Evolutionary conservation across 257 asterid genomes (phyloP).

Genomic region (Nicotiana tomentosiformis): DNA sequence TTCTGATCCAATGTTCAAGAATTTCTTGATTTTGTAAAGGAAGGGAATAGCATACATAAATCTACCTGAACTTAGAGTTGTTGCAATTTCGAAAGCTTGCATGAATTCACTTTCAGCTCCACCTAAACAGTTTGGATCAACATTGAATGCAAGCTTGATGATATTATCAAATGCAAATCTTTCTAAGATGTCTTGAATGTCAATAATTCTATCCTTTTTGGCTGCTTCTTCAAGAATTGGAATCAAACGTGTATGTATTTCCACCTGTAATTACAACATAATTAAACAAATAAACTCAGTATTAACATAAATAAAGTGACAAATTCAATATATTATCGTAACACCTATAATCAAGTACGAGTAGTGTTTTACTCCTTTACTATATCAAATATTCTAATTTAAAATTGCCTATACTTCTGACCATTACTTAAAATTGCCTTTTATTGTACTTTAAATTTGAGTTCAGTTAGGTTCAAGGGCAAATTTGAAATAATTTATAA

Average conservation of each 20-base stretch:
- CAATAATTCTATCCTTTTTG: constrained; percentile 21
- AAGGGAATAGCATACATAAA: constrained; percentile 60
- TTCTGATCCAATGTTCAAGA: constrained; percentile 60
- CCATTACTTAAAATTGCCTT: too few relatives aligned
- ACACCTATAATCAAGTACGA: background rate
- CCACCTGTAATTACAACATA: constrained; percentile 14
- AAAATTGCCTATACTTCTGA: too few relatives aligned
- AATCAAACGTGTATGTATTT: constrained; percentile 41
- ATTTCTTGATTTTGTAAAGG: constrained; percentile 34
- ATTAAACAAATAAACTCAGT: background rate
- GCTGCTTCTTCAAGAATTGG: constrained; percentile 47
- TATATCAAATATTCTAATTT: too few relatives aligned
- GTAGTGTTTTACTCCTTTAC: too few relatives aligned
- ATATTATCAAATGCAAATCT: constrained; percentile 82
- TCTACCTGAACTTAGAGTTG: constrained; percentile 68
- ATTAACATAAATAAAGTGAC: background rate
- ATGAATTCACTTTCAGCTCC: constrained; percentile 76
- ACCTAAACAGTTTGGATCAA: constrained; percentile 67
- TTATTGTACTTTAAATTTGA: too few relatives aligned
- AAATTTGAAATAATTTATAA: too few relatives aligned
- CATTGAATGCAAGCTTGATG: constrained; percentile 65
- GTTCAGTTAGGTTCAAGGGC: too few relatives aligned
- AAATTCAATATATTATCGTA: background rate
- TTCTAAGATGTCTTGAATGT: constrained; percentile 67
- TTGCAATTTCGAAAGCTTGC: constrained; percentile 79